These are phyloP conservation scores for Cenococcum geophilum DNA, from an alignment of 495 filamentous ascomycete genomes.

Conservation along the genomic window DNA sequence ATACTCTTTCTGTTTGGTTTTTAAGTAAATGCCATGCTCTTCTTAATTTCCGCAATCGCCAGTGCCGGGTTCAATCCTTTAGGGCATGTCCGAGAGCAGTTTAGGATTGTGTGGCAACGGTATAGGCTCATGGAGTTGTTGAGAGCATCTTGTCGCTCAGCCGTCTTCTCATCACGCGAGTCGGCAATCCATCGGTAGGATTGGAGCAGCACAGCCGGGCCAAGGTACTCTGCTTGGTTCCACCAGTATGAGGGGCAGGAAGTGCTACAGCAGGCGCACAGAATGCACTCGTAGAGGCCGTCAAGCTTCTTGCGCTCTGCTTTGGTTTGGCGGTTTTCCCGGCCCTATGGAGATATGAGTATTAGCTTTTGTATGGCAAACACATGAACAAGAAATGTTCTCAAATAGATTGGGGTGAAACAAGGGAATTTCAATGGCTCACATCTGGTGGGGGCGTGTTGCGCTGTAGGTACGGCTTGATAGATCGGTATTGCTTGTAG, in stretches of 20 bases:
- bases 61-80: conserved; percentile 95
- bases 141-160: conserved; percentile 78
- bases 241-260: conserved; percentile 99
- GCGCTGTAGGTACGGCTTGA: conserved; percentile 95
- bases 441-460: conserved; percentile 71
- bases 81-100: conserved; percentile 93
- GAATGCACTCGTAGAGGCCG: conserved; percentile 98
- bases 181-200: conserved; percentile 96
- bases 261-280: conserved; percentile 98
- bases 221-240: conserved; percentile 97
- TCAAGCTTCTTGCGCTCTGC: conserved; percentile 93
- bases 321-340: conserved; percentile 82
- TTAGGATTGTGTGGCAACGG: conserved; percentile 97
- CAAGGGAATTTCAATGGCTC: conserved; percentile 32
- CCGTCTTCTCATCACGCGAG: conserved; percentile 80
- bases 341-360: conserved; percentile 50
- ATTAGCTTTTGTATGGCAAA: conserved; percentile 11
- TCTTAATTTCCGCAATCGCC: conserved; percentile 97
- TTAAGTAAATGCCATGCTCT: conserved; percentile 69
- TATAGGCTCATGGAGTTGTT: conserved; percentile 99
- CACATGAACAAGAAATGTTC: background rate
- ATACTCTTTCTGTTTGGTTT: background rate
- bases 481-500: conserved; percentile 99
- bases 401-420: background rate
- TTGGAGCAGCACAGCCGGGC: conserved; percentile 90